Evolutionary conservation across 805 yeast genomes (phyloP).

Genomic region (Candida quercuum): DNA sequence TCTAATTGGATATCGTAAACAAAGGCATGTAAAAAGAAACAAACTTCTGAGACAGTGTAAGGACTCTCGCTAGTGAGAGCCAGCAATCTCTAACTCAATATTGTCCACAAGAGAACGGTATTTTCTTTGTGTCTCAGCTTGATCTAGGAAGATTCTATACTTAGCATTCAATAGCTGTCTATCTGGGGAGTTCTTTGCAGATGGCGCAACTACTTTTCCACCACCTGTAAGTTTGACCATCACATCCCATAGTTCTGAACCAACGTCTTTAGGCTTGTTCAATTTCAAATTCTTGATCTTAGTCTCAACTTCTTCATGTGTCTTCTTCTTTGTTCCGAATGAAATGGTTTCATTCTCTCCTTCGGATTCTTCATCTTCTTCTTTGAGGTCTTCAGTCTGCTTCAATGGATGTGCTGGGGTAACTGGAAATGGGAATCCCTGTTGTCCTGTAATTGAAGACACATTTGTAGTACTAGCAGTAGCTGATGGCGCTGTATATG

Average conservation of each 20-base stretch:
- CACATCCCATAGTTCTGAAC: conserved; percentile 74
- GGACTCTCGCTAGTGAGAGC: too few relatives aligned
- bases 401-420: conserved; percentile 28
- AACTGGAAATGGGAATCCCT: conserved; percentile 44
- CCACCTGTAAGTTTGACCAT: conserved; percentile 83
- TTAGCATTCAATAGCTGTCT: conserved; percentile 68
- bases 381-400: conserved; percentile 35
- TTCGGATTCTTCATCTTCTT: conserved; percentile 39
- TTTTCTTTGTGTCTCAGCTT: conserved; percentile 73
- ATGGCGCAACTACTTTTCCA: conserved; percentile 75
- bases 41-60: background rate
- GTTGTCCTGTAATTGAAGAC: conserved; percentile 27
- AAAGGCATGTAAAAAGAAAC: background rate
- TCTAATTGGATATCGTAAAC: too few relatives aligned
- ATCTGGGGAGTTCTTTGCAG: conserved; percentile 52
- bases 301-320: conserved; percentile 47
- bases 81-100: conserved; percentile 23
- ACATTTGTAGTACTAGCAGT: conserved; percentile 58
- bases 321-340: conserved; percentile 51
- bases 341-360: conserved; percentile 51
- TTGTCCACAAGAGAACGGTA: conserved; percentile 67
- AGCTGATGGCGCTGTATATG: conserved; percentile 79
- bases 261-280: conserved; percentile 23
- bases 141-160: conserved; percentile 82
- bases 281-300: conserved; percentile 31